Conservation (phyloP, 2,329 filamentous ascomycete species). For the Fusarium compactum region DNA sequence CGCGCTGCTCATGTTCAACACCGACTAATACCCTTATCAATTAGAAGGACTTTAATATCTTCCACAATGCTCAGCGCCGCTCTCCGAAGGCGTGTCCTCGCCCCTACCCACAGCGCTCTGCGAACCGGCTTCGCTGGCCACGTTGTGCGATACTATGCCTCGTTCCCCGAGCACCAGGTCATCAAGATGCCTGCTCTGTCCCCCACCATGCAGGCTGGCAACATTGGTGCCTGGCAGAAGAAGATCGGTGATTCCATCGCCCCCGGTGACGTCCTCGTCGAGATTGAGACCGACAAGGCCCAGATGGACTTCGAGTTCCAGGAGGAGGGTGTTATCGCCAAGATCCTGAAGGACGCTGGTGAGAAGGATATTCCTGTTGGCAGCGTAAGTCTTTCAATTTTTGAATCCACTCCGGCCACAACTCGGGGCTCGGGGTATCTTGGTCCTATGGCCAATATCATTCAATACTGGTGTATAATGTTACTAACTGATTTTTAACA, state of each 20-base stretch:
- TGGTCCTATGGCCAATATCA: conserved; percentile 17
- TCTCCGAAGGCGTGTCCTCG: conserved; percentile 72
- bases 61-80: conserved; percentile 71
- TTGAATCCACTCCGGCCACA: conserved; percentile 15
- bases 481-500: conserved; percentile 55
- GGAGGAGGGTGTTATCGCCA: conserved; percentile 95
- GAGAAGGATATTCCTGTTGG: conserved; percentile 95
- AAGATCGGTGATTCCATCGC: conserved; percentile 88
- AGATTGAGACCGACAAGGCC: conserved; percentile 99
- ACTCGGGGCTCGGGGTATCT: conserved; percentile 36
- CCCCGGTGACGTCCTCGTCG: conserved; percentile 94
- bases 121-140: conserved; percentile 65
- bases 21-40: conserved; percentile 36
- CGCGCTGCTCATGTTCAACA: conserved; percentile 35
- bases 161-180: conserved; percentile 93
- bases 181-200: conserved; percentile 98
- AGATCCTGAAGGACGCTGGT: conserved; percentile 91
- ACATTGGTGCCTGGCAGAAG: conserved; percentile 98
- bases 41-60: conserved; percentile 49
- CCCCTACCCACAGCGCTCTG: conserved; percentile 62
- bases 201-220: conserved; percentile 96
- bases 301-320: conserved; percentile 99
- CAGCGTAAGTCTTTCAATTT: conserved; percentile 75
- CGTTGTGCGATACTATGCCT: conserved; percentile 76
- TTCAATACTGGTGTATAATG: conserved; percentile 6